Base-by-base conservation (phyloP, 768 basidiomycete genomes). In the Clathrus columnatus region DNA sequence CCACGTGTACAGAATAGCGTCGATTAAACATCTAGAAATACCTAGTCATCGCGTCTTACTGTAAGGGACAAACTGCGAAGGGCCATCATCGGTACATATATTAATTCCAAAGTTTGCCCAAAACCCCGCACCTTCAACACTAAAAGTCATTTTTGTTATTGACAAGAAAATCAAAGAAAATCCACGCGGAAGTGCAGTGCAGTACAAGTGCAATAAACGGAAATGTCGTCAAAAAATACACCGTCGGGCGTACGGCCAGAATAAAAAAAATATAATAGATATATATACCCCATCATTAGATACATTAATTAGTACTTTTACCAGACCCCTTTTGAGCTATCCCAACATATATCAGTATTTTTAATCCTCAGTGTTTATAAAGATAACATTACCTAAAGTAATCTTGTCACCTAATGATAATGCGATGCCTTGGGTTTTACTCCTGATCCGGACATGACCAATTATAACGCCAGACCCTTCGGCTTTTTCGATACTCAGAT, bases 371-470 rank as follows among this genome's bases (percentile, higher is more conserved):
- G n/a, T n/a, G n/a, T n/a, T n/a, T n/a, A n/a, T n/a, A 52, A 14
- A 7, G 26, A 45, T 23, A 23, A 59, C n/a, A 74, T 55, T 57
- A 79, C 79, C 77, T 68, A 79, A 74, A 8, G 79, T 91, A 64
- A 92, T 91, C 64, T 84, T 77, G 69, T 94, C 92, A n/a, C 91
- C 95, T 59, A 99, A 69, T 17, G 89, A 91, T 59, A 97, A 74
- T 1, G 95, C 95, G 59, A 98, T 97, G 51, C 95, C 95, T 68
- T 98, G 95, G 21, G 95, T 97, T 73, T 98, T 97, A 66, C 90
- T 92, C 56, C 95, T 81, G 65, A 98, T 97, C 50, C 95, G 83
- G 7, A 98, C 91, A 69, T 98, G 94, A 0, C 95, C 95, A 14
- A 84, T 84, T 56, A 98, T 85, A 5, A 76, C 79, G 0, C 92